Evolutionary conservation across 352 stramenopile genomes (phyloP), one percentile per base, ranked within the genome.

Genomic region (Aphanomyces astaci): DNA sequence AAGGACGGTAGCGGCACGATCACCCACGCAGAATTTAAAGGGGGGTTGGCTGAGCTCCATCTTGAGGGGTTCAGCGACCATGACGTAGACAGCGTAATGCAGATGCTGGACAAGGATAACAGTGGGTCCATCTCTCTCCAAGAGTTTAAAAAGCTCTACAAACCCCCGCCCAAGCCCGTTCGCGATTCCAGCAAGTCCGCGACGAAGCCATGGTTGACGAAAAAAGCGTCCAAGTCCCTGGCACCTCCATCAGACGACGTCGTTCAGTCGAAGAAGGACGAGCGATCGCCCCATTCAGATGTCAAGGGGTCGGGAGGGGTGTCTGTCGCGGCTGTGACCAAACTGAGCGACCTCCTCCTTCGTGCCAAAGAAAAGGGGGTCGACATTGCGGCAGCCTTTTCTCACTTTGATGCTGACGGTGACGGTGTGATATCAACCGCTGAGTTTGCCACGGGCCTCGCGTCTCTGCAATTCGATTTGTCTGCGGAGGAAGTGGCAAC

Each of bases 351-450:
- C 1, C 40, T 92, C 13, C 63, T 94, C 1, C 28, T 71, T n/a
- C 74, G 62, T 19, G 82, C 82, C 7, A 69, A 80, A 40, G 69
- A 73, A 17, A 75, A 75, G n/a, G 81, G 75, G 0, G 79, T 91
- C 31, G 64, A 78, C 30, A 63, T 91, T 0, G 70, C 76, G 5
- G 66, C 76, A 11, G 79, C 79, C 2, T 90, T 96, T 51, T 71
- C 73, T 22, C 82, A 91, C 68, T 92, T 95, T 56, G 86, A 95
- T 70, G 85, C 82, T 63, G 76, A 88, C 53, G 72, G 75, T 10
- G 84, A 81, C 13, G 81, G 80, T 4, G 45, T 72, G 9, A 57
- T 96, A 7, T 85, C 81, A 0, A 66, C 64, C 17, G 49, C 60
- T 0, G 87, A 94, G 66, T 76, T 95, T 3, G 76, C 76, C 22